phyloP scores from a whole-genome alignment of 2,329 filamentous ascomycete genomes.

The Grosmannia penicillata region DNA sequence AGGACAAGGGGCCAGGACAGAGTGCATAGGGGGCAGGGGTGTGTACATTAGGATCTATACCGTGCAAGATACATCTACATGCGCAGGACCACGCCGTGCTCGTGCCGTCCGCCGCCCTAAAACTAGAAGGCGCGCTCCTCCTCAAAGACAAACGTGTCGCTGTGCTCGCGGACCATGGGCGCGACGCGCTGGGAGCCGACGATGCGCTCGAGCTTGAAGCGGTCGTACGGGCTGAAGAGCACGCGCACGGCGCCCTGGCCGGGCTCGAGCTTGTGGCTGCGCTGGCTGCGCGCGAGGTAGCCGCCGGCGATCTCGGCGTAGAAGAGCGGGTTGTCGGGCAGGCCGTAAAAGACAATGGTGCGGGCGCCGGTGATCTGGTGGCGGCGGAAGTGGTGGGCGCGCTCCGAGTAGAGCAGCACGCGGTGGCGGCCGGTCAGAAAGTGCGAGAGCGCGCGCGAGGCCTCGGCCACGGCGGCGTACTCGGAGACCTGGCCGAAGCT shows the following conservation, averaged over 20 bases:
- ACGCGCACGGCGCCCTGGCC: slow-evolving; percentile 44
- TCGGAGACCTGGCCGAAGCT: slow-evolving; percentile 78
- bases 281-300: slow-evolving; percentile 46
- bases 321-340: slow-evolving; percentile 78
- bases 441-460: slow-evolving; percentile 71
- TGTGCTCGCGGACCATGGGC: slow-evolving; percentile 69
- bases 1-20: neutral
- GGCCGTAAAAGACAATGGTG: slow-evolving; percentile 66
- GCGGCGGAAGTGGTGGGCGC: slow-evolving; percentile 93
- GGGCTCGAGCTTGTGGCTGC: slow-evolving; percentile 36
- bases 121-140: slow-evolving; percentile 27
- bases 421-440: slow-evolving; percentile 73
- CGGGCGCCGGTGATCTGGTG: slow-evolving; percentile 70
- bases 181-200: slow-evolving; percentile 69
- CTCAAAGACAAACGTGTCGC: slow-evolving; percentile 91
- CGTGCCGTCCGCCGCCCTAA: too few species aligned
- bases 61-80: too few species aligned
- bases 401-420: slow-evolving; percentile 80
- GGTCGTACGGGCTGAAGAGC: slow-evolving; percentile 81
- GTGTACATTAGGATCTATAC: neutral
- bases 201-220: slow-evolving; percentile 73
- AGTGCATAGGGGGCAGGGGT: neutral
- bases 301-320: slow-evolving; percentile 63
- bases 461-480: slow-evolving; percentile 66
- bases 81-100: too few species aligned